Evolutionary conservation across 345 rosid genomes (phyloP), one percentile per base, ranked within the genome.

Genomic region (Populus alba): DNA sequence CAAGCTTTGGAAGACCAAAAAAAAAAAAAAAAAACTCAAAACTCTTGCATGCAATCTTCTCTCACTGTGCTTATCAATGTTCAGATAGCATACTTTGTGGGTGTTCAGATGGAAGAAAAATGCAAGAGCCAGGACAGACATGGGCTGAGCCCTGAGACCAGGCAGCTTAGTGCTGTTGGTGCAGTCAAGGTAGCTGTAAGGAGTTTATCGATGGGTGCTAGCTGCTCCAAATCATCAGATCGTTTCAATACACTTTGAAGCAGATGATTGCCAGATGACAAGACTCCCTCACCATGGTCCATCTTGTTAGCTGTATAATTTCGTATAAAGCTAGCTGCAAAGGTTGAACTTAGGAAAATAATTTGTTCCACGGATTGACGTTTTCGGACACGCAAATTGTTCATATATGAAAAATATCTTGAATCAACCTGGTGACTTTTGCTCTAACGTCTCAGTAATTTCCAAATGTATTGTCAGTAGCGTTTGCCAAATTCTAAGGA

Each of bases 161-260:
- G 87, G 87, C 99, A 95, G 78, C 88, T 84, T 18, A 85, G 99
- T 75, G 89, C 86, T 38, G 94, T 95, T 7, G 99, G 94, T 70
- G 91, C 98, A 4, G 92, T 92, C 29, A 93, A 88, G 82, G 92
- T 95, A 27, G 99, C 98, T 6, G 92, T 95, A 51, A 88, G 99
- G 87, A 90, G 92, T 75, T 81, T 68, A 72, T 89, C 91, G 5
- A 87, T 92, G 80, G 81, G 80, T 68, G 87, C 87, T 31, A 72
- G 87, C 70, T 49, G 88, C 55, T 91, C 95, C 33, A 80, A 71
- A 53, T 79, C 88, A 25, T 85, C 81, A 59, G 7, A 47, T 27
- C 37, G 39, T 57, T 35, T 75, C 65, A 49, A 41, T 8, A 80
- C 83, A 75, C 77, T 84, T 61, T 45, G 72, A 70, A 43, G 73